Evolutionary conservation across 2,329 filamentous ascomycete species (phyloP), one percentile per base, ranked within the genome.

Genomic region (Pseudonectria buxi): DNA sequence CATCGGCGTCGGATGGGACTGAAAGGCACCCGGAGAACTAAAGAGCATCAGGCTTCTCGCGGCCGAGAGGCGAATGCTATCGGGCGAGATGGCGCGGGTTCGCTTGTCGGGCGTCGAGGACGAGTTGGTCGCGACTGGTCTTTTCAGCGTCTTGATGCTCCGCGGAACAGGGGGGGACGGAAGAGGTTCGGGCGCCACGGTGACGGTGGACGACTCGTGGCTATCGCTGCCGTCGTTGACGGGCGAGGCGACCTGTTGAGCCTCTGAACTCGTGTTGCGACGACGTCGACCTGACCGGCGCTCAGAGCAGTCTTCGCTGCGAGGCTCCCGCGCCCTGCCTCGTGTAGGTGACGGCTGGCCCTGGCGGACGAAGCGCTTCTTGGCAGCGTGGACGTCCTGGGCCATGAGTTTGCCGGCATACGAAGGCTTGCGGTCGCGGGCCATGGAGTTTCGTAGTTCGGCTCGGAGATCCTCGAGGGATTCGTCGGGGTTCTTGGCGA

Each of bases 41-140:
- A 53, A 53, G 37, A 53, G 50, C 50, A 53, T 53, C 24, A 53
- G 30, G 28, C 50, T 53, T 39, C 53, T 50, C 3, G 50, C 50
- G 12, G 50, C 50, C 5, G 50, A 53, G 3, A 53, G 43, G 4
- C 50, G 50, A n/a, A 50, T 53, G 10, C 50, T 48, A 22, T 53
- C 50, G 15, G 50, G 50, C 2, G 50, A 53, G 14, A 40, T 51
- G 15, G 49, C 50, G 2, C 50, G 50, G 15, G 40, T 42, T 18
- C 50, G 47, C 33, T 53, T 53, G 25, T 53, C 50, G 16, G 43
- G 44, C 0, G 46, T 40, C 11, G 33, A 33, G 10, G 50, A 36
- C 32, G 53, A 22, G 18, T 22, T 41, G 6, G 45, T 39, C 13
- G 42, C 41, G 7, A 35, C 39, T 7, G 50, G 41, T 5, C 50